phyloP scores from a whole-genome alignment of 2,329 filamentous ascomycete genomes.

The Zarea fungicola region DNA sequence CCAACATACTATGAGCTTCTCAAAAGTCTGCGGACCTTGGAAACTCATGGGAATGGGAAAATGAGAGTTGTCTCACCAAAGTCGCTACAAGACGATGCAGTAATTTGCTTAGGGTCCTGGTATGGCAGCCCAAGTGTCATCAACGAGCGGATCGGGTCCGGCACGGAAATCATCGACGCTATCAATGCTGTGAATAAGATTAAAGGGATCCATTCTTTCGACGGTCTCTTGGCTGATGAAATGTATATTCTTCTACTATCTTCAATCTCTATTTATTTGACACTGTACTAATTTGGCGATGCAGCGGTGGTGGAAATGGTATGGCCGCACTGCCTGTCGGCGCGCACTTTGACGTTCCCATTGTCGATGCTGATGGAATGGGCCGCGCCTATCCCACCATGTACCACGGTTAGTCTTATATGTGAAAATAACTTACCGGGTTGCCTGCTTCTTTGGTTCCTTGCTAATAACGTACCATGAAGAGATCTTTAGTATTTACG shows the following conservation, averaged over 20 bases:
- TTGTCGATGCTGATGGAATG: conserved; percentile 35
- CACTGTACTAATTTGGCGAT: no score
- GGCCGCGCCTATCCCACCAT: conserved; percentile 34
- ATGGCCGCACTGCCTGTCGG: conserved; percentile 29
- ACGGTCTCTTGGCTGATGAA: conserved; percentile 32
- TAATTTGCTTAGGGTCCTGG: conserved; percentile 39
- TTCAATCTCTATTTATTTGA: accelerated
- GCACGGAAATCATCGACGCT: conserved; percentile 32
- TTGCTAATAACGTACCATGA: not conserved
- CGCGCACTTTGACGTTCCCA: conserved; percentile 31
- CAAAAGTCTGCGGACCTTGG: conserved; percentile 33
- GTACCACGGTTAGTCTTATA: conserved; percentile 24
- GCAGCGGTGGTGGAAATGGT: conserved; percentile 34
- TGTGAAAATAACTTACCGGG: accelerated
- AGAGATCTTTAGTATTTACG: conserved; percentile 36
- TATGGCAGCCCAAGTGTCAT: conserved; percentile 40
- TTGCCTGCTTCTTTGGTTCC: no score
- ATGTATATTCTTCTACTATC: conserved; percentile 26
- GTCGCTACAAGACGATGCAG: conserved; percentile 31
- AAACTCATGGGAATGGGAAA: conserved; percentile 26
- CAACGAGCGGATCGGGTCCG: conserved; percentile 31
- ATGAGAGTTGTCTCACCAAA: conserved; percentile 37
- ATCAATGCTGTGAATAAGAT: conserved; percentile 32
- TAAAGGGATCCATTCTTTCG: conserved; percentile 25
- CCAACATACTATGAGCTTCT: conserved; percentile 39